A percentile compares a stretch with the other conserved stretches of the same genome.
phyloP scores from a whole-genome alignment of 306 rosid species.

The Begonia peltatifolia region DNA sequence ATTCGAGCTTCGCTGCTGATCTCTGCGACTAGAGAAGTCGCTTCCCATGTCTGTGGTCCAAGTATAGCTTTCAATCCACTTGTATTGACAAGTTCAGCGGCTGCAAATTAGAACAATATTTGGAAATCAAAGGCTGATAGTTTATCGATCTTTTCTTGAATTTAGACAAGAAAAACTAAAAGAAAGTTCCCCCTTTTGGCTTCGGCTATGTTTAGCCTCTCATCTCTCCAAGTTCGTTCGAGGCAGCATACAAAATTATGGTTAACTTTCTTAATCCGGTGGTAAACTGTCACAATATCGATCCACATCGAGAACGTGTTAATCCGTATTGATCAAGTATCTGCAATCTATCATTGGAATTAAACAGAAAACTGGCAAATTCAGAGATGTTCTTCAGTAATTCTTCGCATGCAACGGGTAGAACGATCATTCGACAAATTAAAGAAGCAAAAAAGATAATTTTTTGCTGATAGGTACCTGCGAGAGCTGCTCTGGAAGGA shows the following conservation, averaged over 20 bases:
- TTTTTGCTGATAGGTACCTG: constrained; percentile 8
- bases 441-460: neutral
- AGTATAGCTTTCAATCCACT: constrained; percentile 21
- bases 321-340: neutral
- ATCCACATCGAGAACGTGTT: too few relatives aligned
- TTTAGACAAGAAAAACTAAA: too few relatives aligned
- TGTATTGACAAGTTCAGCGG: constrained; percentile 12
- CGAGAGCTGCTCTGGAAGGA: constrained; percentile 22
- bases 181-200: too few relatives aligned
- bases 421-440: too few relatives aligned
- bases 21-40: constrained; percentile 17
- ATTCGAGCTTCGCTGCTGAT: constrained; percentile 11
- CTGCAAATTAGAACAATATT: constrained; percentile 11
- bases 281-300: neutral
- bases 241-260: too few relatives aligned
- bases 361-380: neutral
- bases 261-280: too few relatives aligned
- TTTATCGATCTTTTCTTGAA: too few relatives aligned
- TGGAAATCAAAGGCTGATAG: too few relatives aligned
- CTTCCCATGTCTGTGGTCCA: constrained; percentile 35
- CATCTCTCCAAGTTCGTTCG: too few relatives aligned
- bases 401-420: too few relatives aligned
- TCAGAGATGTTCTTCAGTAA: neutral
- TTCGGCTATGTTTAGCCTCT: too few relatives aligned
- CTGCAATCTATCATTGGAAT: neutral